Base-by-base conservation (phyloP, 2,329 filamentous ascomycete species). In the Hymenoscyphus albidus region DNA sequence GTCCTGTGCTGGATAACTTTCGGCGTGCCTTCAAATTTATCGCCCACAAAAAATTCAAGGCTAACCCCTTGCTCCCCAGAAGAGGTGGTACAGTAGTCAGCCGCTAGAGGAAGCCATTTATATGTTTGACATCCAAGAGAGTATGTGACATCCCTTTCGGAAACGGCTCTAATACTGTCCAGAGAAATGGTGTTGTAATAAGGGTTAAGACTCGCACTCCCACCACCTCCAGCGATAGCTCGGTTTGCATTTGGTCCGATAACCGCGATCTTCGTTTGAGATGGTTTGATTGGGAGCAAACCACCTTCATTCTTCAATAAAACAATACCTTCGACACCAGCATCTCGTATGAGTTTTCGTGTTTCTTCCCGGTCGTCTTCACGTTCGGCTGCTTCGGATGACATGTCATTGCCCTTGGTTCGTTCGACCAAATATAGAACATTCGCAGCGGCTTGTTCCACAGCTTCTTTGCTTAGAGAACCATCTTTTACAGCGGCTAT, bases 231-330 rank as follows among this genome's bases (percentile, higher is more conserved):
- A n/a, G 85, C 86, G 68, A 90, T 88, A 0, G 87, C 84, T 62
- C 86, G 79, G 73, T 88, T 88, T 22, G 86, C 86, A 67, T 90
- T 89, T 1, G 87, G 87, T 0, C 87, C 87, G 61, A 90, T 88
- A 65, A 89, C 81, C 3, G 87, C 87, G 64, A 90, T 81, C 72
- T 82, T 88, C 64, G 81, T 81, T 16, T 81, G 82, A 32, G 79
- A 79, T 6, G 80, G 75, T 66, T 82, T 79, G 65, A 89, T 82
- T 0, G 87, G 87, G 7, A 90, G 77, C n/a, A 88, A 76, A 2
- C 73, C 76, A 0, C 80, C 79, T 62, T 88, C 82, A 63, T 89
- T 89, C 74, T 89, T 90, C 63, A 90, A 76, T 5, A 90, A 77
- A 0, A 85, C 87, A 40, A 90, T 73, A 0, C 87, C 87, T 73